phyloP scores from a whole-genome alignment of 768 basidiomycete genomes.

The Daedaleopsis nitida region DNA sequence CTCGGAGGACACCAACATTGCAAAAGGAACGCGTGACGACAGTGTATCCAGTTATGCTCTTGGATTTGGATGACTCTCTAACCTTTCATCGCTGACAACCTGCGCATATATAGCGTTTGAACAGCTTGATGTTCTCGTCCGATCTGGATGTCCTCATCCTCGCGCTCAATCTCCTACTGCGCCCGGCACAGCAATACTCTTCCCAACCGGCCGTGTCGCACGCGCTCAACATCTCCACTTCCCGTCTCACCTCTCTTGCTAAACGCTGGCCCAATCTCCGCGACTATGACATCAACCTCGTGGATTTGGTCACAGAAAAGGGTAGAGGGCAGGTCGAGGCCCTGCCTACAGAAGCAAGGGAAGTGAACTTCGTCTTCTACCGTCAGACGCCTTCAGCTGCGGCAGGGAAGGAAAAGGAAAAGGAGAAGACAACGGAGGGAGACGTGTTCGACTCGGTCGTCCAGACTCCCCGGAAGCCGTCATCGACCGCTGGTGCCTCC shows the following conservation, averaged over 20 bases:
- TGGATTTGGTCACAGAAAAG: conserved; percentile 66
- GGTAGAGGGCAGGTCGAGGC: conserved; percentile 54
- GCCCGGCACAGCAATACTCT: conserved; percentile 95
- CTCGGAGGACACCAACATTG: no score
- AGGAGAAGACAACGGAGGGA: conserved; percentile 52
- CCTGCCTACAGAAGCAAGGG: conserved; percentile 72
- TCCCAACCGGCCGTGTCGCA: conserved; percentile 83
- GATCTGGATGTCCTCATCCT: conserved; percentile 88
- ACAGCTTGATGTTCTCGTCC: conserved; percentile 82
- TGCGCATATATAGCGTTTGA: conserved; percentile 66
- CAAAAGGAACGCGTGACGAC: no score
- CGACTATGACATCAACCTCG: conserved; percentile 76
- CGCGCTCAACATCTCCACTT: conserved; percentile 78
- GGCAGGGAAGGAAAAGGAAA: conserved; percentile 29
- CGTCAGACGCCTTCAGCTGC: conserved; percentile 46
- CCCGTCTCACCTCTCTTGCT: conserved; percentile 79
- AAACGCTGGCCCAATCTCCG: conserved; percentile 84
- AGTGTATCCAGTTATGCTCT: no score
- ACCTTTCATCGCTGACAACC: not conserved
- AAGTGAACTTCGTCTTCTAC: conserved; percentile 84
- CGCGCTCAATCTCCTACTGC: conserved; percentile 81
- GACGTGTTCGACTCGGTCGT: conserved; percentile 42
- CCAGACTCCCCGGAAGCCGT: conserved; percentile 48
- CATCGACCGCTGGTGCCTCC: conserved; percentile 34
- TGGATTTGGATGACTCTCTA: not conserved